Percentiles rank a stretch among this genome's conserved stretches.
Evolutionary conservation across 306 rosid species (phyloP).

Genomic region (Fragaria vesca): DNA sequence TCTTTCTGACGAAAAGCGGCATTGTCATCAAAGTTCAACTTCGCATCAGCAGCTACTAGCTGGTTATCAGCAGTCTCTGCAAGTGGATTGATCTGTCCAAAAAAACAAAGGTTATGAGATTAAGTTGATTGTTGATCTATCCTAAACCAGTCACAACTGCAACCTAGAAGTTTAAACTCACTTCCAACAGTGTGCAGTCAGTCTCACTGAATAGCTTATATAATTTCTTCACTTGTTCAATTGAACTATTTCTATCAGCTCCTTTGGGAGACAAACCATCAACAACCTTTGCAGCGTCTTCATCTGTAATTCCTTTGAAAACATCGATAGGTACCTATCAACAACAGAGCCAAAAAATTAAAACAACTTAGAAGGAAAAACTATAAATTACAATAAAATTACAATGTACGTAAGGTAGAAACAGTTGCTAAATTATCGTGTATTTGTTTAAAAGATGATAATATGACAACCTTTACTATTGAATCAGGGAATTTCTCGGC

Average conservation of each 20-base stretch:
- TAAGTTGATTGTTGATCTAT: conserved; percentile 4
- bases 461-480: conserved; percentile 68
- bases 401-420: not conserved
- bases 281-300: conserved; percentile 92
- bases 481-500: conserved; percentile 97
- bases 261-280: conserved; percentile 91
- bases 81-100: conserved; percentile 82
- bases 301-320: conserved; percentile 88
- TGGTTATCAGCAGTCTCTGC: conserved; percentile 96
- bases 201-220: conserved; percentile 71
- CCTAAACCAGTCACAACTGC: not conserved
- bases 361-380: conserved; percentile 12
- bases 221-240: conserved; percentile 97
- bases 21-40: conserved; percentile 95
- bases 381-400: conserved; percentile 24
- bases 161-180: conserved; percentile 40
- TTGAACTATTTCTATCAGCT: conserved; percentile 68
- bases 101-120: conserved; percentile 20
- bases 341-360: not conserved
- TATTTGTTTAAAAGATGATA: not conserved
- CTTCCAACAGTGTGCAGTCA: conserved; percentile 98
- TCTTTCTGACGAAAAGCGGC: conserved; percentile 92
- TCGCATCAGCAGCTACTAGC: conserved; percentile 99
- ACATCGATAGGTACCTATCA: conserved; percentile 89
- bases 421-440: conserved; percentile 11